Percentiles rank a stretch among this genome's conserved stretches.
Evolutionary conservation across 768 basidiomycete species (phyloP).

Genomic region (Podaxis carcinomalis): DNA sequence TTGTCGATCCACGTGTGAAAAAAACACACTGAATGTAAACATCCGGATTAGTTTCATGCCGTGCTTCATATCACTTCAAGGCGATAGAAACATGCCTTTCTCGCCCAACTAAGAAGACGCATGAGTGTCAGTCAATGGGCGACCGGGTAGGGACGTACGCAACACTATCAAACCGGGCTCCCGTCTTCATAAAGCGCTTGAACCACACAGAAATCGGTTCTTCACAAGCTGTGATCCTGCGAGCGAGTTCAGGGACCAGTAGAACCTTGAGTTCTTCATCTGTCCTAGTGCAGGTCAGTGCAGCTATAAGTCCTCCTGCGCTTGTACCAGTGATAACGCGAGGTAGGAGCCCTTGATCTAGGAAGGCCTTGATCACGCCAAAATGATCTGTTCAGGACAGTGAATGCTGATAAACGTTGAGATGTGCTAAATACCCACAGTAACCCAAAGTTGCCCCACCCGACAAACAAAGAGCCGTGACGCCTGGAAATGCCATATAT

Average conservation of each 20-base stretch:
- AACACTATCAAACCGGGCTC: constrained; percentile 92
- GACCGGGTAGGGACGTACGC: constrained; percentile 23
- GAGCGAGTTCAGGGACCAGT: constrained; percentile 79
- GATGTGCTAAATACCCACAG: constrained; percentile 46
- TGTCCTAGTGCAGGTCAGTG: constrained; percentile 80
- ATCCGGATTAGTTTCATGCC: background rate
- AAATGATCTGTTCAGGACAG: constrained; percentile 57
- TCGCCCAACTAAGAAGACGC: constrained; percentile 63
- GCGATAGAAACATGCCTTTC: constrained; percentile 53
- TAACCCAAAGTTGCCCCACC: constrained; percentile 96
- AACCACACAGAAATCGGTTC: constrained; percentile 72
- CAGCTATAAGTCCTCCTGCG: constrained; percentile 80
- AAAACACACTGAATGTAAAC: constrained; percentile 58
- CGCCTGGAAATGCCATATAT: constrained; percentile 27
- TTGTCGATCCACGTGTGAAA: constrained; percentile 91
- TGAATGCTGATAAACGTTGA: background rate
- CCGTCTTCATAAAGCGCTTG: constrained; percentile 74
- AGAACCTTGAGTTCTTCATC: constrained; percentile 79
- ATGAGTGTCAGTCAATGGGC: background rate
- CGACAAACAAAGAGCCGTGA: constrained; percentile 90
- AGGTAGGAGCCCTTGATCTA: constrained; percentile 83
- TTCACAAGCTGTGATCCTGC: constrained; percentile 77
- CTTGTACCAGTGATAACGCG: constrained; percentile 94
- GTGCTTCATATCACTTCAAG: background rate
- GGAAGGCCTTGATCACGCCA: constrained; percentile 88